A percentile compares a stretch with the other conserved stretches of the same genome.
Evolutionary conservation across 192 early-diverging fungal species (phyloP).

Genomic region (Rhizophagus prolifer): DNA sequence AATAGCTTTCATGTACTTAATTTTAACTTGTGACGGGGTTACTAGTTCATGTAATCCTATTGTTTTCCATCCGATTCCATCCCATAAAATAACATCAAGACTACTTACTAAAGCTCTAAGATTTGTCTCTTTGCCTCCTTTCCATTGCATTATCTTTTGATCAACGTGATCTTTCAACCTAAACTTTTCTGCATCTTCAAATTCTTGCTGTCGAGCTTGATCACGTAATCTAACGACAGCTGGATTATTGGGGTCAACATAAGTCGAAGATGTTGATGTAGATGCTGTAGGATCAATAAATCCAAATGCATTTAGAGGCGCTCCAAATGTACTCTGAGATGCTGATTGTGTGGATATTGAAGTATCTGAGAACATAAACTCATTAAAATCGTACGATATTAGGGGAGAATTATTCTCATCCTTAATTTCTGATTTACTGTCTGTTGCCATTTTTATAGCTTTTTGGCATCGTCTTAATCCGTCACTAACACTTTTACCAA

Average conservation of each 20-base stretch:
- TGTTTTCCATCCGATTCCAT: conserved; percentile 68
- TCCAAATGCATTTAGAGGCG: conserved; percentile 14
- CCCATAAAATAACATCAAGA: conserved; percentile 77
- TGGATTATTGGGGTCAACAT: conserved; percentile 26
- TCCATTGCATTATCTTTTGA: conserved; percentile 71
- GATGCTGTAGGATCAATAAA: conserved; percentile 17
- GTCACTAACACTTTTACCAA: conserved; percentile 37
- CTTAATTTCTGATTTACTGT: not conserved
- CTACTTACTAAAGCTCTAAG: conserved; percentile 83
- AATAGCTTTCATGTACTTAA: conserved; percentile 91
- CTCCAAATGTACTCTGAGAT: conserved; percentile 1
- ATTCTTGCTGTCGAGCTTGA: conserved; percentile 64
- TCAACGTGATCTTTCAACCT: conserved; percentile 80
- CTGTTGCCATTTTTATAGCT: conserved; percentile 35
- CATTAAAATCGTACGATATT: not conserved
- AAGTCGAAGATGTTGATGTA: not conserved
- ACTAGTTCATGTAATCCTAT: conserved; percentile 86
- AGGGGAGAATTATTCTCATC: not conserved
- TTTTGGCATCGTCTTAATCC: conserved; percentile 53
- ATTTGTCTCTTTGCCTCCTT: conserved; percentile 86
- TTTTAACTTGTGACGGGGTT: conserved; percentile 82
- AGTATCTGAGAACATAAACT: not conserved
- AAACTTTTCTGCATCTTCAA: conserved; percentile 77
- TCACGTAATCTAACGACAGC: conserved; percentile 75
- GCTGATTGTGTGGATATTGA: not conserved